Conservation (phyloP, 306 rosid species). For the Quercus gilva region DNA sequence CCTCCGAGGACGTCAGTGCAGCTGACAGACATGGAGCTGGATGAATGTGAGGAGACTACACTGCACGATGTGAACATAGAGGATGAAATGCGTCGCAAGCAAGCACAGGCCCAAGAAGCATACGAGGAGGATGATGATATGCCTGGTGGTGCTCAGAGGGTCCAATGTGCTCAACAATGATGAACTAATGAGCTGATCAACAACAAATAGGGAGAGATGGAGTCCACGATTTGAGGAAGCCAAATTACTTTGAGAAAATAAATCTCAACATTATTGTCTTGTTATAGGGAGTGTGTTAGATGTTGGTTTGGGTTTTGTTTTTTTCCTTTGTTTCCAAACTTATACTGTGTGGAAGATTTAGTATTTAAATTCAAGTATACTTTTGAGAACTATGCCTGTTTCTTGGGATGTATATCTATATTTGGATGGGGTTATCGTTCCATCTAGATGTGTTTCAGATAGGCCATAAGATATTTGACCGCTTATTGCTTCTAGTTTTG, state of each 20-base stretch:
- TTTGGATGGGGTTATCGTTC: background rate
- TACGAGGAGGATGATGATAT: conserved; percentile 82
- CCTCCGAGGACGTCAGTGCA: conserved; percentile 57
- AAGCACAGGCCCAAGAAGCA: conserved; percentile 62
- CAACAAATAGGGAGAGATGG: background rate
- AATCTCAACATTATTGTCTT: background rate
- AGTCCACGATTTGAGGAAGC: background rate
- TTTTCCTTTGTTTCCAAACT: background rate
- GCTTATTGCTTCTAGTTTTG: no score
- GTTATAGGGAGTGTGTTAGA: background rate
- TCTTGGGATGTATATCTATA: background rate
- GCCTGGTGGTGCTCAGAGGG: conserved; percentile 96
- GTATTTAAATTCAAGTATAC: background rate
- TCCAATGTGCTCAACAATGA: conserved; percentile 91
- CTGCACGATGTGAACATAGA: conserved; percentile 83
- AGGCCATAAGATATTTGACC: no score
- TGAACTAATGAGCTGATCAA: background rate
- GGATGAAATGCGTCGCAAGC: conserved; percentile 81
- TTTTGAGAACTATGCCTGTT: background rate
- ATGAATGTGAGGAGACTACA: conserved; percentile 94
- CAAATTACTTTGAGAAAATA: background rate
- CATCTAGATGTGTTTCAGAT: background rate
- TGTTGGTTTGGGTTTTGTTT: background rate
- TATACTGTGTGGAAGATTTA: background rate
- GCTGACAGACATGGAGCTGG: conserved; percentile 84